phyloP scores from a whole-genome alignment of 352 stramenopile genomes.

The Globisporangium okanoganense region DNA sequence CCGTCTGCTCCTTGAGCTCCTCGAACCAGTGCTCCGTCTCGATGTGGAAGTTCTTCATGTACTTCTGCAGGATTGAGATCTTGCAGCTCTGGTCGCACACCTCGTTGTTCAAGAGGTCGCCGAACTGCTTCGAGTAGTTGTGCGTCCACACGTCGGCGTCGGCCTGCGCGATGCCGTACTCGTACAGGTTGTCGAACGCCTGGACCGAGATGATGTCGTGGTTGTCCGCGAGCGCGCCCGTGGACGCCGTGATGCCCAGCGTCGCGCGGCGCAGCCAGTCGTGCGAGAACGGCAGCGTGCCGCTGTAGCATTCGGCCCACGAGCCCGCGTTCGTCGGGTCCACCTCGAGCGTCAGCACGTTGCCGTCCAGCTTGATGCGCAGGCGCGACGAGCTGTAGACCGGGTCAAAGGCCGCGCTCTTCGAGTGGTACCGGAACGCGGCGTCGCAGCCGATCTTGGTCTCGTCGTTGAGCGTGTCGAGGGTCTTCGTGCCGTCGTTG shows the following conservation, averaged over 20 bases:
- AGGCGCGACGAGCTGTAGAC: constrained; percentile 68
- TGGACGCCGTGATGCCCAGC: constrained; percentile 73
- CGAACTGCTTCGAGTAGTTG: constrained; percentile 85
- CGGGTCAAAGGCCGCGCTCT: constrained; percentile 63
- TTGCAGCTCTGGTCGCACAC: constrained; percentile 80
- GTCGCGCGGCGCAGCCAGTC: constrained; percentile 66
- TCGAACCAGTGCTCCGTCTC: constrained; percentile 85
- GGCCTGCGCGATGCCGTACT: constrained; percentile 44
- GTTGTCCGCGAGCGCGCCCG: constrained; percentile 75
- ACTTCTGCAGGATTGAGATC: constrained; percentile 78
- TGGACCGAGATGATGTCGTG: constrained; percentile 74
- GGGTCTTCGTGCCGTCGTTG: constrained; percentile 70
- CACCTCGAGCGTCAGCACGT: constrained; percentile 52
- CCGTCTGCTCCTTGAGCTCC: constrained; percentile 71
- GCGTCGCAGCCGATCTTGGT: constrained; percentile 72
- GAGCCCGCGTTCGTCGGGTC: constrained; percentile 48
- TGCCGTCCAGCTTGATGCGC: constrained; percentile 58
- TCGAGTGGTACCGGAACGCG: constrained; percentile 73
- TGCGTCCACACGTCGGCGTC: constrained; percentile 75
- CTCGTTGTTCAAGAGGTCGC: constrained; percentile 46
- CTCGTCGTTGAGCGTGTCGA: constrained; percentile 67
- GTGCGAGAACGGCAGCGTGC: constrained; percentile 50
- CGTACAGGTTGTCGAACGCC: constrained; percentile 57
- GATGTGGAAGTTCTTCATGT: constrained; percentile 75
- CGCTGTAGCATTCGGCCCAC: constrained; percentile 68